Base-by-base conservation (phyloP, 129 eudicot genomes). In the Flaveria ramosissima region DNA sequence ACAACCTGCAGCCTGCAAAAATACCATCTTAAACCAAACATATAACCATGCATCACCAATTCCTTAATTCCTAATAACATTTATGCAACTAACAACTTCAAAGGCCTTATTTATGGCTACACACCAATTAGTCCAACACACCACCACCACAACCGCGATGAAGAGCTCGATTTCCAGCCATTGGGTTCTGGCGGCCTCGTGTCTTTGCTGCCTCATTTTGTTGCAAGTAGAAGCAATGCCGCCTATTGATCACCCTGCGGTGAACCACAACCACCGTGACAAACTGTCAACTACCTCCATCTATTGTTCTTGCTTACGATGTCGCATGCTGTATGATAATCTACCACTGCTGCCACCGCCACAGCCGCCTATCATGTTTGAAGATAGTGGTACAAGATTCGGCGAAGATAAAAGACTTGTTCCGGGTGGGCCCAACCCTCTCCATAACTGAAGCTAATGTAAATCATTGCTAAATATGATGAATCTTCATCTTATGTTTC, bases 21-120 rank as follows among this genome's bases (percentile, higher is more conserved):
- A 50, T 45, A 50, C 56, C 56, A 50, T 50, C 56, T 50, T 50
- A 50, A 50, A 50, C 56, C 56, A 50, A 50, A 50, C 56, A 50
- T 13, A 50, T 50, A 7, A 50, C 19, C 14, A 46, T 9, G 51
- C 51, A 46, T 46, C 14, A 46, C 41, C 15, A 46, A 9, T 46
- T 46, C 14, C 51, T 9, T 46, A 46, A 46, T 9, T 12, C n/a
- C 56, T 50, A 50, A 50, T 9, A 46, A 4, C 56, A 13, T 50
- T 50, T 50, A 50, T 50, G n/a, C n/a, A 50, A 12, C 4, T 14
- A 50, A 15, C 50, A 45, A 45, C 11, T 8, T 3, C n/a, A 50
- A 50, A 50, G 56, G 19, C 56, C 56, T 50, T 50, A 50, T 50
- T 50, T 50, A 50, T 50, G 56, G n/a, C 0, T 14, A 50, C 6